Evolutionary conservation across 2,329 filamentous ascomycete genomes (phyloP), one percentile per base, ranked within the genome.

Genomic region (Aschersonia sp.): DNA sequence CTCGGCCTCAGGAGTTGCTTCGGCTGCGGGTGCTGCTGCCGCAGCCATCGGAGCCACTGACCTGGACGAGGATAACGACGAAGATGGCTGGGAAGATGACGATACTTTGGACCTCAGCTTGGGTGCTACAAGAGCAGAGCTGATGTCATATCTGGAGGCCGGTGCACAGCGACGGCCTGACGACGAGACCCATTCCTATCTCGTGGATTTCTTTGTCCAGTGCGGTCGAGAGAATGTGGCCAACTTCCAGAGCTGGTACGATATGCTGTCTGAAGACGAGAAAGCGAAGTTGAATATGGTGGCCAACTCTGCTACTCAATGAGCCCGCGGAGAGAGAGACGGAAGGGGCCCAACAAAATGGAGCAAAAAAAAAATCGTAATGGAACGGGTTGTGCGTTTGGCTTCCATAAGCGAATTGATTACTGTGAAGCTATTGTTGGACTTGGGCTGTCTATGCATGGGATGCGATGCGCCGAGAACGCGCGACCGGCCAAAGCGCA

Each of bases 31-130:
- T 45, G 74, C 79, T 45, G 71, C 81, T 1, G 77, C 78, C 2
- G 77, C 78, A 0, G 81, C 79, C 0, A 75, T 77, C 0, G 78
- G 78, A 0, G 72, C 76, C n/a, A 50, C 74, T 3, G 73, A 78
- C 32, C 71, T 75, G 42, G 72, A 71, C 9, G 72, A 79, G 32
- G 83, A 83, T 30, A 80, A 83, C 40, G 84, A 84, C 8, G 85
- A 87, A 49, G 87, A 85, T 49, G 84, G 84, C 31, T 95, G 90
- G 86, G 90, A 97, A 64, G 90, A 95, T 43, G 77, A 81, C 1
- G 79, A 84, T 51, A 74, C 77, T 2, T 67, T 94, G 10, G 88
- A 94, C 61, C 74, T 95, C n/a, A 80, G 79, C 41, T 69, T 83
- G 10, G 81, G 74, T 4, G 66, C 73, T 30, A 82, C 77, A 41